Percentiles rank a stretch among this genome's conserved stretches.
Conservation (phyloP, 2,329 filamentous ascomycete species). For the Elsinoe fawcettii region DNA sequence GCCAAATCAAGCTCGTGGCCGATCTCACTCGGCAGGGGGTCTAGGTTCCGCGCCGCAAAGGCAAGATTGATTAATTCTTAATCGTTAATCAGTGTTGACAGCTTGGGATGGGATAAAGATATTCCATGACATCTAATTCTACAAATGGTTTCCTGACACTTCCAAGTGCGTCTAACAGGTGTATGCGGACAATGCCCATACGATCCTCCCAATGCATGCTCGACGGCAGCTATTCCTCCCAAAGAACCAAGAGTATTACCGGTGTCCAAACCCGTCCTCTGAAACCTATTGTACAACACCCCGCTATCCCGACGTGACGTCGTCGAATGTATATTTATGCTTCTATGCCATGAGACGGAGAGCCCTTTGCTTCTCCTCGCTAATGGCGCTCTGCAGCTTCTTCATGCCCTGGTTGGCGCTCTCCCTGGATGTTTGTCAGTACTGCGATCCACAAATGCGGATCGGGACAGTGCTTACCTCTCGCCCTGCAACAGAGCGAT, state of each 20-base stretch:
- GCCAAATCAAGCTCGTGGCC: background rate
- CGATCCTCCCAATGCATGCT: background rate
- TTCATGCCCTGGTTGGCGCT: conserved; percentile 18
- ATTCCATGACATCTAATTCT: conserved; percentile 8
- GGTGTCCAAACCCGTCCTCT: background rate
- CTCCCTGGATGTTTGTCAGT: conserved; percentile 13
- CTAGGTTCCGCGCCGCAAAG: background rate
- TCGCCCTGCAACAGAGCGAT: conserved; percentile 70
- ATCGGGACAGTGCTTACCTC: conserved; percentile 50
- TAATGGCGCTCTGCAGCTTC: conserved; percentile 16
- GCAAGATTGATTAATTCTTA: background rate
- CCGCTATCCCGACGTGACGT: background rate
- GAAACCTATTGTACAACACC: background rate
- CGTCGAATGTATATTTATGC: background rate
- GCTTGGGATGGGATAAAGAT: conserved; percentile 6
- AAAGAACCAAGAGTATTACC: background rate
- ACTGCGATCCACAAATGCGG: background rate
- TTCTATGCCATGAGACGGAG: conserved; percentile 16
- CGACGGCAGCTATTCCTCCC: background rate
- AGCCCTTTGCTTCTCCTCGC: conserved; percentile 18
- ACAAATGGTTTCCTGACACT: conserved; percentile 9
- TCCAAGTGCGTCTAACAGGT: background rate
- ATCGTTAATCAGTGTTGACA: background rate
- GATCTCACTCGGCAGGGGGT: conserved; percentile 5
- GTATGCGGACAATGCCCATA: conserved; percentile 3